Conservation (phyloP, 2,329 filamentous ascomycete genomes). For the Didymella keratinophila region DNA sequence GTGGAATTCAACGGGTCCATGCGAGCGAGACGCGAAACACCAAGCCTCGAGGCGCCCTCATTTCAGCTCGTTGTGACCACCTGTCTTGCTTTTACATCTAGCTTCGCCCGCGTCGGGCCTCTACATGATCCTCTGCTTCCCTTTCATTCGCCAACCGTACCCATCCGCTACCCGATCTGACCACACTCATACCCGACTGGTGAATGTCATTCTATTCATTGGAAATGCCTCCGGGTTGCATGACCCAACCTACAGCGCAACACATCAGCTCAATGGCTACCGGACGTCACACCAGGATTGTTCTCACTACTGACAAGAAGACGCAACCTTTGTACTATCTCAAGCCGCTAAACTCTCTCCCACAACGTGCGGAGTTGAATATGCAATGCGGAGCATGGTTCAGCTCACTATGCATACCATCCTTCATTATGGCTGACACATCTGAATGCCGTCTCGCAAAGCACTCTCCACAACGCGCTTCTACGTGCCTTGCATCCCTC, state of each 20-base stretch:
- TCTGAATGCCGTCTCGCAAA: not conserved
- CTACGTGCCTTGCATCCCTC: not conserved
- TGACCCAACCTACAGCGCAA: not conserved
- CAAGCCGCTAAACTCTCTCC: not conserved
- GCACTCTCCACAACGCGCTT: not conserved
- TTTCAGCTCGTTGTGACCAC: not conserved
- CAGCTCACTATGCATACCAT: not conserved
- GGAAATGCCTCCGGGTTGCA: not conserved
- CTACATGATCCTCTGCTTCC: not conserved
- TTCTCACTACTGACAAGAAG: not conserved
- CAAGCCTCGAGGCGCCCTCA: not conserved
- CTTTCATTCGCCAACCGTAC: not conserved
- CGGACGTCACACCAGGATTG: not conserved
- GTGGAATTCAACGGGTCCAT: constrained; percentile 8
- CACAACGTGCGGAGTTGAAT: not conserved
- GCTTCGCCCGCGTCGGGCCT: not conserved
- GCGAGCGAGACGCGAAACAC: not conserved
- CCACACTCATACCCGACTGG: not conserved
- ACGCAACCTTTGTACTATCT: not conserved
- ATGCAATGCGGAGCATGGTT: not conserved
- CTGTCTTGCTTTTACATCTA: constrained; percentile 6
- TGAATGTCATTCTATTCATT: not conserved
- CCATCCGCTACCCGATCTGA: not conserved
- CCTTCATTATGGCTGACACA: not conserved
- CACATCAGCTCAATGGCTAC: not conserved